Conservation (phyloP, 208 protist species). For the Trichomonas gallinae region DNA sequence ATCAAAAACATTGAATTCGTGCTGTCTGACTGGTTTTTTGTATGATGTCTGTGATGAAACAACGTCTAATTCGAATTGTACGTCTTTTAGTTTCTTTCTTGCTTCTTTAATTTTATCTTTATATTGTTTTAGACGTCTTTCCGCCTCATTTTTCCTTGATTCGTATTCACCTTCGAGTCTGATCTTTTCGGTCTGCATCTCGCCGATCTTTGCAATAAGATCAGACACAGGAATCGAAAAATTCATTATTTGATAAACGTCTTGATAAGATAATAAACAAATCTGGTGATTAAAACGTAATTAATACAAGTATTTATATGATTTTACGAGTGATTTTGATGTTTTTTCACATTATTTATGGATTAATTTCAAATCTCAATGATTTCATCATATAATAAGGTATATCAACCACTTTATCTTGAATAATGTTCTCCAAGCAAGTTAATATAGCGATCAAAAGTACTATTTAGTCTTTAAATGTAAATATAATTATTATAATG, state of each 20-base stretch:
- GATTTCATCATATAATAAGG: no score
- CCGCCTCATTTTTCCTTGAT: not conserved
- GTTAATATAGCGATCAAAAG: no score
- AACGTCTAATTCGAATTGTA: not conserved
- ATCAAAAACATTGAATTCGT: not conserved
- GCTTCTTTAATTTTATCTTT: not conserved
- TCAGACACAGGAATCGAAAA: not conserved
- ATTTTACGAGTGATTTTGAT: no score
- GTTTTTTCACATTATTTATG: no score
- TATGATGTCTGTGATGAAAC: not conserved
- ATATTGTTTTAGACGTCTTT: not conserved
- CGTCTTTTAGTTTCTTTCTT: not conserved
- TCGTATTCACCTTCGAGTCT: not conserved
- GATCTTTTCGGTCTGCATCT: not conserved
- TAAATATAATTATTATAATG: no score
- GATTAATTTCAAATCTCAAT: no score
- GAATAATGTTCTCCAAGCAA: no score
- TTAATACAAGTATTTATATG: no score
- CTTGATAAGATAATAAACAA: no score
- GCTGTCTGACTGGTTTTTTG: not conserved
- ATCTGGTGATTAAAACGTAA: no score
- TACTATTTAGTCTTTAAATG: no score
- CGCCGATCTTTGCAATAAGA: not conserved
- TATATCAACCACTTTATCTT: no score
- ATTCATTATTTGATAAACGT: not conserved